Percentiles rank a stretch among this genome's conserved stretches.
These are phyloP conservation scores for Pseudohyphozyma bogoriensis DNA, from an alignment of 768 basidiomycete species.

Conservation along the genomic window DNA sequence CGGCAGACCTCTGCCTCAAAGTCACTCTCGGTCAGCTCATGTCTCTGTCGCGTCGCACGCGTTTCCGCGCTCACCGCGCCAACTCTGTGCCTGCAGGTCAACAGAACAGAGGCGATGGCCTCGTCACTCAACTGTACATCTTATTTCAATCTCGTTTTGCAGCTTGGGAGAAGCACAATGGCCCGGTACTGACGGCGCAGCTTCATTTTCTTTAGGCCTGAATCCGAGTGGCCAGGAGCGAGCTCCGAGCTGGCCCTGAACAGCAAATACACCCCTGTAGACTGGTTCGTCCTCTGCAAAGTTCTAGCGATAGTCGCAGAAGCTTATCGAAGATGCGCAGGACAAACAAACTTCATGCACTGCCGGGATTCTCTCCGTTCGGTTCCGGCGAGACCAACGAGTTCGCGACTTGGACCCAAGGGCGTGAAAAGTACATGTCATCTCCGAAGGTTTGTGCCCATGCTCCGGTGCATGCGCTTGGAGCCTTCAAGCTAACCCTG, in stretches of 20 bases:
- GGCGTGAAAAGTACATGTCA: conserved; percentile 10
- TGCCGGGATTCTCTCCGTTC: conserved; percentile 3
- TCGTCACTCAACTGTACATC: not conserved
- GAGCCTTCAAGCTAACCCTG: not conserved
- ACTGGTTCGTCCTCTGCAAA: not conserved
- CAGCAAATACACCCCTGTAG: not conserved
- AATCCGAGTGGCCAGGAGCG: not conserved
- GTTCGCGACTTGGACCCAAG: conserved; percentile 22
- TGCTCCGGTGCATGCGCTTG: not conserved
- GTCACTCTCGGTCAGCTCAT: conserved; percentile 13
- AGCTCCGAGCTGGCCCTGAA: not conserved
- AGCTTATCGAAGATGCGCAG: not conserved
- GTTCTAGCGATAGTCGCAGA: not conserved
- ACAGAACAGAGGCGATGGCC: too few species aligned
- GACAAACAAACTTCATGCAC: conserved; percentile 1
- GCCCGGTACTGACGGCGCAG: too few species aligned
- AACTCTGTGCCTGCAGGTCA: too few species aligned
- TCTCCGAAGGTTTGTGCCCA: not conserved
- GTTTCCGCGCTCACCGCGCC: not conserved
- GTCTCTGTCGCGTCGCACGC: too few species aligned
- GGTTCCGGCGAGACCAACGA: conserved; percentile 22
- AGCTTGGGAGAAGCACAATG: too few species aligned
- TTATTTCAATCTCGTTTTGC: too few species aligned
- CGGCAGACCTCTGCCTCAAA: conserved; percentile 13
- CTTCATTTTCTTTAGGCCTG: not conserved